Base-by-base conservation (phyloP, 108 stramenopile genomes). In the Discostella pseudostelligera region DNA sequence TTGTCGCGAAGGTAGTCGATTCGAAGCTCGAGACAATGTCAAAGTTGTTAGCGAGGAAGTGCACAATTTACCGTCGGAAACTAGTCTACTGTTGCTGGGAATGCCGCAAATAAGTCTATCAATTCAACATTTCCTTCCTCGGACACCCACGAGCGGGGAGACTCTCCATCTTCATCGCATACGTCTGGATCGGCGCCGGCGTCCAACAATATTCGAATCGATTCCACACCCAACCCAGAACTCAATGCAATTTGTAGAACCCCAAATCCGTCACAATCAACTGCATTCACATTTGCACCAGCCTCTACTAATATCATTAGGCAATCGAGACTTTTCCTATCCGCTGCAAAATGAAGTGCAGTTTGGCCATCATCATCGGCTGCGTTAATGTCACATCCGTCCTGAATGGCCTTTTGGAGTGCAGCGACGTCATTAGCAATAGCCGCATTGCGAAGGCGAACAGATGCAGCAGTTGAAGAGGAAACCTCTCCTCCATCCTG, bases 241-340 rank as follows among this genome's bases (percentile, higher is more conserved):
- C 87, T 89, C 9, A 88, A 81, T 11, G 88, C 90, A 36, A 87
- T 82, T 40, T 89, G 87, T 68, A 94, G 78, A 7, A 88, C 81
- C 21, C 76, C 78, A 39, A 94, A 90, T 0, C 90, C 87, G 65
- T 92, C 87, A 16, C 69, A 28, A 67, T 94, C 93, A 21, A 70
- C 42, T 17, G 86, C 79, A 51, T 91, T 81, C 16, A 85, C 74
- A 81, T 87, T 64, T 0, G 90, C 93, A 2, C 87, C 87, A 16
- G 70, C 65, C 39, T 85, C 17, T 9, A 92, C 48, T 22, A 94
- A 61, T 21, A 79, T n/a, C 60, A 63, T 56, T 13, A 92, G 35
- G 44, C 81, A 84, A 12, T 89, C 87, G 2, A 81, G 19, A 46
- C 70, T 63, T 13, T 87, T 88, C 14, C 74, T 72, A 66, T 94